phyloP scores from a whole-genome alignment of 257 asterid genomes.

The Solanum gracilifrons region DNA sequence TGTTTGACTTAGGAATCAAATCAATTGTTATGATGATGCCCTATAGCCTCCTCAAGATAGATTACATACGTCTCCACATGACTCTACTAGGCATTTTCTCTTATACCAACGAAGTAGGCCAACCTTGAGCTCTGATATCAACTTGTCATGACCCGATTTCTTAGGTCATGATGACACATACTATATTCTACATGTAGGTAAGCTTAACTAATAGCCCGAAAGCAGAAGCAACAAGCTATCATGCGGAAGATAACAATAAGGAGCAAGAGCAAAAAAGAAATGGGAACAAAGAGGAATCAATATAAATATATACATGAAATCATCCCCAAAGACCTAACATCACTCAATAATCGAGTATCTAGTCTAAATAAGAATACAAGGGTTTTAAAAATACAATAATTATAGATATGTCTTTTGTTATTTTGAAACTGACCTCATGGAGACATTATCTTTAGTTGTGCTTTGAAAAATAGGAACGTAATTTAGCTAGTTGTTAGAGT shows the following conservation, averaged over 20 bases:
- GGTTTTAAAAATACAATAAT: not conserved
- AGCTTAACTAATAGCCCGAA: not conserved
- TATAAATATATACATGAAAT: too few relatives aligned
- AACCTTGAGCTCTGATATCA: not conserved
- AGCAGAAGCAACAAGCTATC: not conserved
- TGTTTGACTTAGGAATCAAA: not conserved
- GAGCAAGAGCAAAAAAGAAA: not conserved
- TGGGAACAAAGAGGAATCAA: not conserved
- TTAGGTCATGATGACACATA: not conserved
- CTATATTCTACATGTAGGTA: not conserved
- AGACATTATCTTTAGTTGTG: too few relatives aligned
- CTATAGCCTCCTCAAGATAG: not conserved
- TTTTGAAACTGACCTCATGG: not conserved
- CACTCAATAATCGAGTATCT: not conserved
- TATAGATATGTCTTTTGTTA: accelerated
- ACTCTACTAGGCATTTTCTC: not conserved
- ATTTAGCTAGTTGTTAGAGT: not conserved
- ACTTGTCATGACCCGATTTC: not conserved
- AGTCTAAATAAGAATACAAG: not conserved
- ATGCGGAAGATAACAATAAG: too few relatives aligned
- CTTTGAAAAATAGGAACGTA: not conserved
- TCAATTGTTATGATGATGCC: not conserved
- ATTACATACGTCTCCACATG: not conserved
- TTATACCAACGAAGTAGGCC: not conserved
- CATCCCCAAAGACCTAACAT: not conserved